Base-by-base conservation (phyloP, 179 eudicot genomes). In the Beta macrorhiza region DNA sequence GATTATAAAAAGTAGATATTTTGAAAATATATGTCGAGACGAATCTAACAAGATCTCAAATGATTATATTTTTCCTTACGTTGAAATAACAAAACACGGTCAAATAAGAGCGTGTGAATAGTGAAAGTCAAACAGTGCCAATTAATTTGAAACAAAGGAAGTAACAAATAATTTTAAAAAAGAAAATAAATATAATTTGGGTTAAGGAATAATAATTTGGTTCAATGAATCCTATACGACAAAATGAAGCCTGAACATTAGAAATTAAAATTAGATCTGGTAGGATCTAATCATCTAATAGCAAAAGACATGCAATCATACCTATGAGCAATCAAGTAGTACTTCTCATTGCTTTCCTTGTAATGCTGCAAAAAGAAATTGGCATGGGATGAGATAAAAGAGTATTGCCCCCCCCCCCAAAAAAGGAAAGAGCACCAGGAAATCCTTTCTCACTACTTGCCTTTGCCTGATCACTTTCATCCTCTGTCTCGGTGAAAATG, bases 311-410 rank as follows among this genome's bases (percentile, higher is more conserved):
- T 25, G 15, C 49, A 11, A 59, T 65, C 7, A 58, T 90, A 97
- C 99, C 97, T 94, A 79, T 97, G 99, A 79, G 99, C 99, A 91
- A 97, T 94, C 88, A 91, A 78, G 87, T 97, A 97, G 87, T 97
- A 97, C 85, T 97, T 97, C 87, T 97, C 99, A 82, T 97, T 97
- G 93, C 99, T 94, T 88, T 97, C 99, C 92, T 91, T 81, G 83
- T 97, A 97, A 86, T 97, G 98, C 99, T 97, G 99, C 80, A 88
- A 82, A 81, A 25, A 76, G 25, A 85, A 49, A 80, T 59, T 64
- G 52, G 76, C 49, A 63, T 22, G 71, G 19, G 3, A 83, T 76
- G 57, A 78, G 80, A 49, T 52, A 64, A 44, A 37, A 82, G 83
- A 58, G 49, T 29, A 81, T 42, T 44, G 37, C 2, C 52, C 13